Percentiles rank a stretch among this genome's conserved stretches.
Conservation (phyloP, 2,329 filamentous ascomycete genomes). For the Trichoderma sp. region DNA sequence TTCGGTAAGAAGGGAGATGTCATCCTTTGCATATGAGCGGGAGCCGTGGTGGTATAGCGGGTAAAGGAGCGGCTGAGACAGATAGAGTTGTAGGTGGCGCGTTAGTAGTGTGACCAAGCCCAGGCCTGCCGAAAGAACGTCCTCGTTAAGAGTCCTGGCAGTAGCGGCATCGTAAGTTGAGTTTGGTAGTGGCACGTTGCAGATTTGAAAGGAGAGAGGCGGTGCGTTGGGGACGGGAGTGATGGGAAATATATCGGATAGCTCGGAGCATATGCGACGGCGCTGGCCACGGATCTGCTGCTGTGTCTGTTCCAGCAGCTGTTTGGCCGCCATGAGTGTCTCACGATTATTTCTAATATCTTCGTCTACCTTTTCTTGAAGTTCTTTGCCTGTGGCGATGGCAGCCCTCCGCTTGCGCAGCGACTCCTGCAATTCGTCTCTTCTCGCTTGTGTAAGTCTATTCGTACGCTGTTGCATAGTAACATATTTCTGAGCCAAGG, state of each 20-base stretch:
- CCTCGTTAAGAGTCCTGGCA: constrained; percentile 60
- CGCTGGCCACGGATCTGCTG: constrained; percentile 82
- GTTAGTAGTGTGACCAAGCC: constrained; percentile 79
- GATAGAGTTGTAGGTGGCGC: constrained; percentile 78
- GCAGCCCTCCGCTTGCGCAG: constrained; percentile 67
- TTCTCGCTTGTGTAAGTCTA: constrained; percentile 62
- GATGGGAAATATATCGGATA: constrained; percentile 80
- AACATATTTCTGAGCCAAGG: constrained; percentile 59
- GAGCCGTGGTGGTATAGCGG: constrained; percentile 74
- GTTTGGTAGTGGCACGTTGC: constrained; percentile 77
- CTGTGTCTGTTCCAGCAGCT: constrained; percentile 59
- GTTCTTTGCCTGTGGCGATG: constrained; percentile 65
- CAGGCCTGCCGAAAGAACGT: constrained; percentile 77
- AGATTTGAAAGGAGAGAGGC: constrained; percentile 82
- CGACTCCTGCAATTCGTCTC: constrained; percentile 69
- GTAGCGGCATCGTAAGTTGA: constrained; percentile 66
- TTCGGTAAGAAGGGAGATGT: constrained; percentile 63
- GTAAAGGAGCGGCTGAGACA: constrained; percentile 79
- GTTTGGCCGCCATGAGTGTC: constrained; percentile 60
- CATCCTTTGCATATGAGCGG: constrained; percentile 74
- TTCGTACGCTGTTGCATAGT: constrained; percentile 68
- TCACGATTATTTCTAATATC: constrained; percentile 65
- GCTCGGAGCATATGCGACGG: constrained; percentile 82
- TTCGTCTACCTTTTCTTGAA: constrained; percentile 60
- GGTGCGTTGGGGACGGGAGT: constrained; percentile 59